Base-by-base conservation (phyloP, 208 protist species). In the Leishmania braziliensis region DNA sequence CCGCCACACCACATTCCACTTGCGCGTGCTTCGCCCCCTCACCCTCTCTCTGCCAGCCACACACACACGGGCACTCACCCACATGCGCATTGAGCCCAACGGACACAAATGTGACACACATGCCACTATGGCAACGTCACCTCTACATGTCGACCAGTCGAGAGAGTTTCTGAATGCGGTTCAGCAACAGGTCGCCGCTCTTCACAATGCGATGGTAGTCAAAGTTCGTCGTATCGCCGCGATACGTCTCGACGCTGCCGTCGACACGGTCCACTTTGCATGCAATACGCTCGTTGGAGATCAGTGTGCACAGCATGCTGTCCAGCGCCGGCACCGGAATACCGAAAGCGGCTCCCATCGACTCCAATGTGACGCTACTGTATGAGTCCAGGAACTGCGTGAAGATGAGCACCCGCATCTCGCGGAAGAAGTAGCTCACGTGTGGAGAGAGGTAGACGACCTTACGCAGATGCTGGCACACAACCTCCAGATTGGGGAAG, bases 381-480 rank as follows among this genome's bases (percentile, higher is more conserved):
- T 99, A 99, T 10, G 97, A 98, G 83, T 99, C 97, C n/a, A 99
- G 94, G 84, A 99, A 99, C 94, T 99, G 99, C 62, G 89, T 97
- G 83, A 99, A 99, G 51, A 98, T 97, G 14, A 98, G 80, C 54
- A 99, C 95, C 56, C 99, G 95, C 83, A 99, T 93, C 87, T 99
- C 99, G 66, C 99, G 94, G 72, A 98, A 98, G 83, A 99, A 99
- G 89, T 98, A 99, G 70, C 95, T 93, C 48, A 98, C 91, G 85
- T 99, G 99, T 10, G 84, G 75, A 8, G 94, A 86, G 9, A 99
- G 79, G 89, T 96, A 99, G n/a, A 98, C 90, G 79, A 99, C 90
- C 33, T 76, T 83, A 73, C 96, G 92, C 68, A 99, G 84, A 63
- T 94, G 82, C 53, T 99, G 97, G 84, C 95, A 97, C 33, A 99